phyloP scores from a whole-genome alignment of 2,329 filamentous ascomycete species.

The Cercospora zeina region DNA sequence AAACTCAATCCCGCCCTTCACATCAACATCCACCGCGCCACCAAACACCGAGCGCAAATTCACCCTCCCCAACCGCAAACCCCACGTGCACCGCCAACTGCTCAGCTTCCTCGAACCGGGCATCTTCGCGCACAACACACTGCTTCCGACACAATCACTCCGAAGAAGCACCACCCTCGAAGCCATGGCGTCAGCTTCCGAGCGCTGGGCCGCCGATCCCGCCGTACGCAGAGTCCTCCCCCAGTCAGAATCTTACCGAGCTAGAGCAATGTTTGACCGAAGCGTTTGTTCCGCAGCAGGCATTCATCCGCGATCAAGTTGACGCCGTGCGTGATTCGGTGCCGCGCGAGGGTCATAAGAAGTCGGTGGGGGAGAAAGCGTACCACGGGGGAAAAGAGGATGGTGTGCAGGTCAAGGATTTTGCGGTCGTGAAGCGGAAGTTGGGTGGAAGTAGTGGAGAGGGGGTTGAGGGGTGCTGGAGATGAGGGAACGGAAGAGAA shows the following conservation, averaged over 20 bases:
- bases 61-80: not conserved
- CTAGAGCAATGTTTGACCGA: not conserved
- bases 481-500: not conserved
- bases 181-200: not conserved
- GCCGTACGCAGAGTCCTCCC: not conserved
- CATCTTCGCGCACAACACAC: slow-evolving; percentile 15
- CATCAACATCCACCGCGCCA: not conserved
- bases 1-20: not conserved
- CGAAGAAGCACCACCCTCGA: not conserved
- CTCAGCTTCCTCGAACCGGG: slow-evolving; percentile 11
- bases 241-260: not conserved
- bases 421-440: not conserved
- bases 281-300: not conserved
- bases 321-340: not conserved
- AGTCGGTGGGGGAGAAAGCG: not conserved
- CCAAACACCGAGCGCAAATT: slow-evolving; percentile 3
- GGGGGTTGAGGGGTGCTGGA: not conserved
- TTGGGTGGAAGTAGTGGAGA: not conserved
- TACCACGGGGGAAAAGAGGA: slow-evolving; percentile 5
- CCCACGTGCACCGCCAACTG: not conserved
- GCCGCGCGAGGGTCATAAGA: not conserved
- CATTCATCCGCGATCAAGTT: slow-evolving; percentile 7
- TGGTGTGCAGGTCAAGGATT: slow-evolving; percentile 3
- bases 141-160: not conserved
- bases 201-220: slow-evolving; percentile 10